These are phyloP conservation scores for Termitomyces sp. DNA, from an alignment of 768 basidiomycete species.

Conservation along the genomic window DNA sequence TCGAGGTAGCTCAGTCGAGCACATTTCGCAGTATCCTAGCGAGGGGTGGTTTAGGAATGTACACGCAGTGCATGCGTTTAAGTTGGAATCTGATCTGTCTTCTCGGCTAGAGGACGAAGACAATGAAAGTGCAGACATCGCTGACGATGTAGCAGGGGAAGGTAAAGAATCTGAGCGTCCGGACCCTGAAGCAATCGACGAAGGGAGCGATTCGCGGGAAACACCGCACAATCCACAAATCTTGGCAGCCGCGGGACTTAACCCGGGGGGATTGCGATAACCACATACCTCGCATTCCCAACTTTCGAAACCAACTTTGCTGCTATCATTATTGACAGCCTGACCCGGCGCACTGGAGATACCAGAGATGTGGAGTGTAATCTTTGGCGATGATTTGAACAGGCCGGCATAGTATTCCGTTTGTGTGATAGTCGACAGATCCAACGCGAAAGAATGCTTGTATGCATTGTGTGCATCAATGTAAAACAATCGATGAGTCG, in stretches of 20 bases:
- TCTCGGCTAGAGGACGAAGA: constrained; percentile 30
- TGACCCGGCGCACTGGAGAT: constrained; percentile 20
- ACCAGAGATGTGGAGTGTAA: constrained; percentile 66
- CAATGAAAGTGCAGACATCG: constrained; percentile 33
- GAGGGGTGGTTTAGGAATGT: constrained; percentile 89
- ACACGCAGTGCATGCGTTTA: constrained; percentile 77
- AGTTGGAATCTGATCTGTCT: constrained; percentile 28
- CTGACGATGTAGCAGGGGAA: constrained; percentile 26
- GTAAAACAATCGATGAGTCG: constrained; percentile 86
- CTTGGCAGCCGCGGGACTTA: constrained; percentile 64
- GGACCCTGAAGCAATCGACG: constrained; percentile 18
- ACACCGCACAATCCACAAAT: constrained; percentile 85
- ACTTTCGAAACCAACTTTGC: constrained; percentile 39
- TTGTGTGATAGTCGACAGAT: constrained; percentile 60
- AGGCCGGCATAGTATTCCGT: constrained; percentile 91
- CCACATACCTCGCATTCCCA: constrained; percentile 94
- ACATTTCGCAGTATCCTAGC: constrained; percentile 79
- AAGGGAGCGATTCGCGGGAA: constrained; percentile 41
- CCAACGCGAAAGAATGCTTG: constrained; percentile 63
- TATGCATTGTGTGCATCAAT: constrained; percentile 49
- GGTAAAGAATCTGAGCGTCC: constrained; percentile 37
- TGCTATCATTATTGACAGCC: constrained; percentile 16
- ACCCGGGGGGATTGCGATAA: constrained; percentile 74
- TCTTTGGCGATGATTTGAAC: constrained; percentile 85
- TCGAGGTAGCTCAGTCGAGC: constrained; percentile 62